Conservation (phyloP, 179 eudicot genomes). For the Sideroxylon spinosum region DNA sequence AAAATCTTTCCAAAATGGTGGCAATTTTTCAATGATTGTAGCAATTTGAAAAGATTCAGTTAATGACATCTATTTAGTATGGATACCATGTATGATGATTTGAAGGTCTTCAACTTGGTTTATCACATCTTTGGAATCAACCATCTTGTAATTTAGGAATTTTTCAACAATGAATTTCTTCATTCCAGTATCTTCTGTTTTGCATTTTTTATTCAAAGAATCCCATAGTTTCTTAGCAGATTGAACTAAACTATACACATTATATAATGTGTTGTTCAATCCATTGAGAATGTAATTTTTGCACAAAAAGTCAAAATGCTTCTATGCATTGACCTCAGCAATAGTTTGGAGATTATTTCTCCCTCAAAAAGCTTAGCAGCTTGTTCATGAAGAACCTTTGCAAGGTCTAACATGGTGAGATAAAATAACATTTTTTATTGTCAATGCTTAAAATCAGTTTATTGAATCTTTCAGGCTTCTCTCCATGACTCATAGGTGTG, state of each 20-base stretch:
- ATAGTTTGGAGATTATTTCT: too few species aligned
- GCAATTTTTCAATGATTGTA: not conserved
- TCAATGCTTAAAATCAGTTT: not conserved
- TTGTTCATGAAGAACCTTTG: too few species aligned
- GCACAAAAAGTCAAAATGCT: too few species aligned
- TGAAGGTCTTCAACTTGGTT: not conserved
- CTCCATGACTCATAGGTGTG: not conserved
- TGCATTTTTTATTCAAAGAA: not conserved
- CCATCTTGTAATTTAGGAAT: not conserved
- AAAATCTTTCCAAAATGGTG: not conserved
- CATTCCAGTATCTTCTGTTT: too few species aligned
- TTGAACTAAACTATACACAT: not conserved
- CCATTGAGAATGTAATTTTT: too few species aligned
- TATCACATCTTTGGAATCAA: not conserved
- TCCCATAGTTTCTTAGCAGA: not conserved
- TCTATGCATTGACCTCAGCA: too few species aligned
- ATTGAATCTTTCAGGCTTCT: too few species aligned
- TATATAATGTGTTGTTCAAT: not conserved
- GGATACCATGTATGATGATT: not conserved
- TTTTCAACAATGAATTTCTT: not conserved
- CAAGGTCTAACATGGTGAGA: not conserved
- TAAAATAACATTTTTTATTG: too few species aligned
- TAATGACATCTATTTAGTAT: not conserved
- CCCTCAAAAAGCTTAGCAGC: too few species aligned
- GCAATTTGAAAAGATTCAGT: not conserved